phyloP scores from a whole-genome alignment of 495 filamentous ascomycete genomes.

The Staphylotrichum longicolle region DNA sequence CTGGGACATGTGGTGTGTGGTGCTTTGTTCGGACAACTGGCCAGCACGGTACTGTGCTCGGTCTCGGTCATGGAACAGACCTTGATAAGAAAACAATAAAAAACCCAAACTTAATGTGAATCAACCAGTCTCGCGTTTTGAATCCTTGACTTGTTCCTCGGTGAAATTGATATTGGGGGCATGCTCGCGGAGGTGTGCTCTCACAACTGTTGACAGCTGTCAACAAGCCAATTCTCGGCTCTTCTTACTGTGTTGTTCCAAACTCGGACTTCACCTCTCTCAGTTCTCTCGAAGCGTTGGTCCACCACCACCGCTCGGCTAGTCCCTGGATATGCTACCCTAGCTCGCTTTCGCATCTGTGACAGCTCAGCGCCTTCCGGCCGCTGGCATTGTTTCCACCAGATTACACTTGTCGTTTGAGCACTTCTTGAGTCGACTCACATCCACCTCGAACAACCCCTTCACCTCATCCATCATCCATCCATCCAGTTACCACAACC shows the following conservation, averaged over 20 bases:
- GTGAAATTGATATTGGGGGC: no score
- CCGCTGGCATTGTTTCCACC: no score
- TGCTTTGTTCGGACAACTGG: slow-evolving; percentile 7
- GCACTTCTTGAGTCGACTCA: no score
- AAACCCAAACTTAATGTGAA: slow-evolving; percentile 48
- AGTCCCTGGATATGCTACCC: no score
- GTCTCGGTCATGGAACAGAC: neutral
- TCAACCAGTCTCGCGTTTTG: slow-evolving; percentile 39
- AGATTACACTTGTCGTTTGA: no score
- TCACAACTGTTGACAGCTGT: slow-evolving; percentile 9
- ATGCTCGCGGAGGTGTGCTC: no score
- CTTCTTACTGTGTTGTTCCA: neutral
- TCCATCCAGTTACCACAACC: neutral
- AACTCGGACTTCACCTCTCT: neutral
- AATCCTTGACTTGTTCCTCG: neutral
- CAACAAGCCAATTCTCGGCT: neutral
- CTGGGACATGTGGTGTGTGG: neutral
- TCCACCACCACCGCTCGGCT: no score
- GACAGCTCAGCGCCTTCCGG: no score
- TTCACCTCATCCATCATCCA: neutral
- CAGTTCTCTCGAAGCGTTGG: no score
- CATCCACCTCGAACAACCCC: no score
- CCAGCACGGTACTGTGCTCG: neutral
- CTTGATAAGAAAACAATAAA: slow-evolving; percentile 15
- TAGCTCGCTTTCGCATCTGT: no score